These are phyloP conservation scores for Coffea eugenioides DNA, from an alignment of 257 asterid genomes.

Conservation along the genomic window DNA sequence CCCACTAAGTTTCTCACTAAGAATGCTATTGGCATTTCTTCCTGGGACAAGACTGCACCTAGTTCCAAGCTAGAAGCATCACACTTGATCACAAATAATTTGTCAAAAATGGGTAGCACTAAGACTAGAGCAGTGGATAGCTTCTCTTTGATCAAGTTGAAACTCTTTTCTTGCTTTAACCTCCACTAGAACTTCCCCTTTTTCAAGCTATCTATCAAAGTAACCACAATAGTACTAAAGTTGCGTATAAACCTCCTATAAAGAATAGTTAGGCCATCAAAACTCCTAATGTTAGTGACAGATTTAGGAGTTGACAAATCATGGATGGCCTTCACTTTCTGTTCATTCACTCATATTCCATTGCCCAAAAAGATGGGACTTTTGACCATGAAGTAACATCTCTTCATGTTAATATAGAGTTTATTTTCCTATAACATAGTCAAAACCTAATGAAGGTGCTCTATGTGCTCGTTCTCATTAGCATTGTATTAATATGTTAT, in stretches of 20 bases:
- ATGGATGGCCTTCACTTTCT: not conserved
- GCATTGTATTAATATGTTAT: constrained; percentile 6
- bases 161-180: not conserved
- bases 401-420: not conserved
- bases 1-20: not conserved
- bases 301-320: not conserved
- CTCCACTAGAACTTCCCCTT: not conserved
- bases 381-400: not conserved
- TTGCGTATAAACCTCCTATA: not conserved
- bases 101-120: not conserved
- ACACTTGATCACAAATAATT: not conserved
- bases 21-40: not conserved
- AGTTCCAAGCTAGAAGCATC: not conserved
- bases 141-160: too few relatives aligned
- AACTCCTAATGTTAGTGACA: not conserved
- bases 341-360: not conserved
- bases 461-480: not conserved
- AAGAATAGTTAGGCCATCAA: not conserved
- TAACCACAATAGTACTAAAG: not conserved
- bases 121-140: not conserved
- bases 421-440: not conserved
- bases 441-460: not conserved
- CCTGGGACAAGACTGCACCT: not conserved
- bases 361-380: not conserved
- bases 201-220: not conserved